These are phyloP conservation scores for Fusarium sp. DNA, from an alignment of 2,329 filamentous ascomycete species.

Conservation along the genomic window DNA sequence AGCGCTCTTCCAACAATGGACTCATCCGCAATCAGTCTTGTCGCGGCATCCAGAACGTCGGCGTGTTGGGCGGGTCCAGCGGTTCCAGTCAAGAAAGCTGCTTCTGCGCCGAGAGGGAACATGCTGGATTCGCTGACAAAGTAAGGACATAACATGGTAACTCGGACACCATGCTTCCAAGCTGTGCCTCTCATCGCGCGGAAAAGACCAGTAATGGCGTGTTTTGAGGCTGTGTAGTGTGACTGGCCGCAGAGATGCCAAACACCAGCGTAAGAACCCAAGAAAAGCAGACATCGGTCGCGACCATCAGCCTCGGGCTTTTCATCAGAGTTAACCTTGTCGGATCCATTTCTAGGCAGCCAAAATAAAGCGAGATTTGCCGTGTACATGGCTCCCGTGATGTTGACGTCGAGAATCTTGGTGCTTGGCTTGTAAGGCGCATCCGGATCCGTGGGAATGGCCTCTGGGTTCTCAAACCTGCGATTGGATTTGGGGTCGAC, in stretches of 20 bases:
- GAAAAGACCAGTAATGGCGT: conserved; percentile 11
- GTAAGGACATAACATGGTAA: conserved; percentile 6
- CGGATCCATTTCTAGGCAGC: neutral
- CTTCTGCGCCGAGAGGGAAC: conserved; percentile 7
- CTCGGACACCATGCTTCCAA: conserved; percentile 11
- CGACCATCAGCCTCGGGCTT: neutral
- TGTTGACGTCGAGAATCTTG: conserved; percentile 2
- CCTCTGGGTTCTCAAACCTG: conserved; percentile 1
- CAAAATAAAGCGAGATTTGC: conserved; percentile 6
- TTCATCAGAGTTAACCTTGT: neutral
- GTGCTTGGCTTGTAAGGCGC: conserved; percentile 3
- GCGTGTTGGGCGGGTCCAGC: conserved; percentile 1
- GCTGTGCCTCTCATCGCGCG: conserved; percentile 8
- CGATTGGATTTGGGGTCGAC: conserved; percentile 8
- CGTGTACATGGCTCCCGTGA: conserved; percentile 10
- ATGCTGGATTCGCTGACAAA: conserved; percentile 13
- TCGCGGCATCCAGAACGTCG: conserved; percentile 4
- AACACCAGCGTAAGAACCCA: conserved; percentile 11
- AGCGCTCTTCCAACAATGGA: conserved; percentile 9
- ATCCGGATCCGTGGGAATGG: neutral
- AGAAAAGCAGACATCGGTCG: conserved; percentile 5
- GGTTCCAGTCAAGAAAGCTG: neutral
- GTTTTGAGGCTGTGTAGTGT: conserved; percentile 10
- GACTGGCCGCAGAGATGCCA: conserved; percentile 1
- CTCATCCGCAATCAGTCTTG: conserved; percentile 9